Evolutionary conservation across 2,329 filamentous ascomycete genomes (phyloP), one percentile per base, ranked within the genome.

Genomic region (Zasmidium citrigriseum): DNA sequence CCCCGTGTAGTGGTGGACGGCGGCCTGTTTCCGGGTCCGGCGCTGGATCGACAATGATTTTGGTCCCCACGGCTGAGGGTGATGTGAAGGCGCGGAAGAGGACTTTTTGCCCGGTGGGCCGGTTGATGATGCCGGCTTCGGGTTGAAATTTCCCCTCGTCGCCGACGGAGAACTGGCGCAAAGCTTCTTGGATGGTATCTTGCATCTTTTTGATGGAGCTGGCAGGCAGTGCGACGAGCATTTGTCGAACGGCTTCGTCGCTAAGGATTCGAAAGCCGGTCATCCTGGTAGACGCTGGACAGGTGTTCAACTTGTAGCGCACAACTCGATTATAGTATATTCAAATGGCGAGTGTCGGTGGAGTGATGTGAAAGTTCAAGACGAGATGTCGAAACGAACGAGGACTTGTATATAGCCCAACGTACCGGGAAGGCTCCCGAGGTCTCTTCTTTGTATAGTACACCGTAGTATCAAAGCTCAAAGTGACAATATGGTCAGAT

Each of bases 31-130:
- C 18, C 0, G 18, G 34, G n/a, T 55, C 27, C 2, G 60, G 57
- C 2, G 60, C 60, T 1, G 60, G 60, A 18, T 62, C 46, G 21
- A 62, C 60, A 21, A 62, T 62, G 57, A 62, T 62, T 34, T 62
- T 62, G 4, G 57, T 60, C 10, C 60, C 60, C 29, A 62, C 52
- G 5, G 45, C 29, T 1, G 46, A 34, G 0, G 57, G 48, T 11
- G 60, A 62, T 1, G 60, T 62, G 22, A 62, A 62, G 18, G 57
- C 54, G 2, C 60, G 54, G 46, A 59, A 62, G 1, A 62, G 44
- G 4, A 52, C 47, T 14, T 60, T 62, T 38, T 58, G 57, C 25
- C 60, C 60, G 5, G 52, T 56, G 16, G 57, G 60, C 2, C 60
- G 50, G 14, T 54, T 45, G 18, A 54, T 56, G 12, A 62, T 46